Percentiles rank a stretch among this genome's conserved stretches.
Evolutionary conservation across 2,329 filamentous ascomycete species (phyloP).

Genomic region (Dothideomycetidae sp.): DNA sequence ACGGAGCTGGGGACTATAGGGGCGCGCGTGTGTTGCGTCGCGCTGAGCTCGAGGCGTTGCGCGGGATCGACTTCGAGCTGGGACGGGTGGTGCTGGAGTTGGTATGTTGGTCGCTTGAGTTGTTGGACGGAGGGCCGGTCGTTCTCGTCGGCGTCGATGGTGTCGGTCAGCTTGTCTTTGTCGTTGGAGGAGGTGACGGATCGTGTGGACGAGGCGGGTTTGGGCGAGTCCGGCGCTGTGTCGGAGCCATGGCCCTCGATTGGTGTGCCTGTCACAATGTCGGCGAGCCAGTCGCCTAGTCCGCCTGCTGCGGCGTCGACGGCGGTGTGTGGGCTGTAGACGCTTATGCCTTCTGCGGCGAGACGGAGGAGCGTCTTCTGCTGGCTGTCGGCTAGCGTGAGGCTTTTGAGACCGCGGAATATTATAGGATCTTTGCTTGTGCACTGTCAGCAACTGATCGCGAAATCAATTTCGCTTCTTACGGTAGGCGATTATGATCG

Average conservation of each 20-base stretch:
- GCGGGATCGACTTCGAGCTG: slow-evolving; percentile 24
- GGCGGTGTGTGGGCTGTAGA: slow-evolving; percentile 92
- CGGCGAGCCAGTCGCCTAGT: slow-evolving; percentile 86
- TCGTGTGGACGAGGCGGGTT: background rate
- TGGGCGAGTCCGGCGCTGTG: slow-evolving; percentile 4
- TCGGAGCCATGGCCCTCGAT: slow-evolving; percentile 15
- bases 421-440: slow-evolving; percentile 71
- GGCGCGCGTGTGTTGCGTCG: slow-evolving; percentile 35
- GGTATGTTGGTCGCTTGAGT: slow-evolving; percentile 27
- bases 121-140: slow-evolving; percentile 24
- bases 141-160: slow-evolving; percentile 14
- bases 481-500: slow-evolving; percentile 84
- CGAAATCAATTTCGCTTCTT: too few relatives aligned
- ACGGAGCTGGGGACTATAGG: slow-evolving; percentile 38
- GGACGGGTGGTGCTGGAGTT: slow-evolving; percentile 36
- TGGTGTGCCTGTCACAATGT: slow-evolving; percentile 55
- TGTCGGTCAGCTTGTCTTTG: slow-evolving; percentile 9
- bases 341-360: slow-evolving; percentile 74
- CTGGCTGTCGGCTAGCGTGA: slow-evolving; percentile 73
- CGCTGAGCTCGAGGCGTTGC: slow-evolving; percentile 26
- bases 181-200: slow-evolving; percentile 3
- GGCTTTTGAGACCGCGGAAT: slow-evolving; percentile 78
- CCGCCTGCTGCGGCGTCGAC: slow-evolving; percentile 76
- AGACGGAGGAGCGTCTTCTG: slow-evolving; percentile 73
- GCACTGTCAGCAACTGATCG: slow-evolving; percentile 20